phyloP scores from a whole-genome alignment of 2,329 filamentous ascomycete genomes.

The Arthrobotrys iridis region DNA sequence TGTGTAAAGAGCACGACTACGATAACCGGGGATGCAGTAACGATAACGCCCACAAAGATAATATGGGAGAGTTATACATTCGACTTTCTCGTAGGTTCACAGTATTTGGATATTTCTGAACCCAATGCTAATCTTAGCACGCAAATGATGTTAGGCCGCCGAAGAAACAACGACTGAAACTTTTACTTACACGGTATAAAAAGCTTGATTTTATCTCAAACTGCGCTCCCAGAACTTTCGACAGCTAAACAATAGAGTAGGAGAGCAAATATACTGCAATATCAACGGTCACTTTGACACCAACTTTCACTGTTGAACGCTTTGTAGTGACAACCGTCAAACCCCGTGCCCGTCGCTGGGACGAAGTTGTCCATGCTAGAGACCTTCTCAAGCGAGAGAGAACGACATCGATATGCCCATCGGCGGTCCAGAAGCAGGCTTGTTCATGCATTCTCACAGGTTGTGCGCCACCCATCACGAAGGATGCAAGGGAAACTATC shows the following conservation, averaged over 20 bases:
- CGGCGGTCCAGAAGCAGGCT: constrained; percentile 19
- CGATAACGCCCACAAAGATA: constrained; percentile 6
- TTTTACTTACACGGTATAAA: neutral
- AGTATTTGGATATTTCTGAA: neutral
- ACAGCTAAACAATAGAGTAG: neutral
- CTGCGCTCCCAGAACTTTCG: neutral
- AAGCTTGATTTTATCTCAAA: neutral
- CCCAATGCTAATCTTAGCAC: neutral
- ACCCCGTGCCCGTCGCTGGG: neutral
- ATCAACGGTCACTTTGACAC: neutral
- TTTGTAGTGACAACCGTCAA: constrained; percentile 24
- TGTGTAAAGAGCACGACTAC: constrained; percentile 33
- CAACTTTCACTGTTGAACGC: constrained; percentile 32
- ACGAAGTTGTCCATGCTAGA: neutral
- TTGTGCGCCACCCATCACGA: constrained; percentile 3
- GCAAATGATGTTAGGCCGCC: constrained; percentile 1
- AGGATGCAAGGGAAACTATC: constrained; percentile 19
- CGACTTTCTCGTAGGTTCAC: neutral
- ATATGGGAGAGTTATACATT: constrained; percentile 9
- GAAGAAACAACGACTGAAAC: neutral
- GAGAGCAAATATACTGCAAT: constrained; percentile 15
- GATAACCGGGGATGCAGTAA: constrained; percentile 32
- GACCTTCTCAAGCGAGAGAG: constrained; percentile 15
- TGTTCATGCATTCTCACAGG: constrained; percentile 28
- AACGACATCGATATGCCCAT: constrained; percentile 46